These are phyloP conservation scores for Ophiostoma pallidulum DNA, from an alignment of 2,329 filamentous ascomycete species.

Conservation along the genomic window DNA sequence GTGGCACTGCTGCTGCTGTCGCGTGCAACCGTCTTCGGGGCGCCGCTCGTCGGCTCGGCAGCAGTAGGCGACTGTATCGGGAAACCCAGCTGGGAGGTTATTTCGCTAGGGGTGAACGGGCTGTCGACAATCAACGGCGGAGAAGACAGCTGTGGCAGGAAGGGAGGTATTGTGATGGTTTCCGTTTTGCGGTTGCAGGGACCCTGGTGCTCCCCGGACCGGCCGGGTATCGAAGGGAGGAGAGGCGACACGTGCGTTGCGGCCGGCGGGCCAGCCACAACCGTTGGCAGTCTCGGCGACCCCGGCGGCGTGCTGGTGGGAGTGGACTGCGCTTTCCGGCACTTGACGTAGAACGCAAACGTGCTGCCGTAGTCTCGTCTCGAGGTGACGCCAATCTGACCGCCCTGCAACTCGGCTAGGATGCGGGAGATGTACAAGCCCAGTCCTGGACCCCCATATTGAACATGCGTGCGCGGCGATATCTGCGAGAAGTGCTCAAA, in stretches of 20 bases:
- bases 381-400: constrained; percentile 65
- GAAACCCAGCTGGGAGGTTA: no score
- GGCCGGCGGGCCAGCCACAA: constrained; percentile 24
- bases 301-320: constrained; percentile 1
- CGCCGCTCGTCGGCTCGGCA: no score
- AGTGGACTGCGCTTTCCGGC: constrained; percentile 36
- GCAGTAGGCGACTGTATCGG: neutral
- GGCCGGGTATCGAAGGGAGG: constrained; percentile 1
- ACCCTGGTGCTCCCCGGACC: neutral
- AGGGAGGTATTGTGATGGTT: neutral
- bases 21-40: neutral
- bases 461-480: constrained; percentile 63
- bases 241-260: constrained; percentile 15
- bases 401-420: constrained; percentile 66
- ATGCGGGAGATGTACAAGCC: constrained; percentile 71
- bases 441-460: constrained; percentile 69
- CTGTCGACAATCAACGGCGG: constrained; percentile 3
- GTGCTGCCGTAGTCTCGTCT: constrained; percentile 59
- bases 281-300: constrained; percentile 9
- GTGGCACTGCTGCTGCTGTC: neutral
- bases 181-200: neutral
- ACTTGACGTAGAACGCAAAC: constrained; percentile 68
- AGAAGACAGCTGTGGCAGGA: neutral
- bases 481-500: constrained; percentile 76
- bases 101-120: neutral